Base-by-base conservation (phyloP, 768 basidiomycete genomes). In the Termitomyces sp. region DNA sequence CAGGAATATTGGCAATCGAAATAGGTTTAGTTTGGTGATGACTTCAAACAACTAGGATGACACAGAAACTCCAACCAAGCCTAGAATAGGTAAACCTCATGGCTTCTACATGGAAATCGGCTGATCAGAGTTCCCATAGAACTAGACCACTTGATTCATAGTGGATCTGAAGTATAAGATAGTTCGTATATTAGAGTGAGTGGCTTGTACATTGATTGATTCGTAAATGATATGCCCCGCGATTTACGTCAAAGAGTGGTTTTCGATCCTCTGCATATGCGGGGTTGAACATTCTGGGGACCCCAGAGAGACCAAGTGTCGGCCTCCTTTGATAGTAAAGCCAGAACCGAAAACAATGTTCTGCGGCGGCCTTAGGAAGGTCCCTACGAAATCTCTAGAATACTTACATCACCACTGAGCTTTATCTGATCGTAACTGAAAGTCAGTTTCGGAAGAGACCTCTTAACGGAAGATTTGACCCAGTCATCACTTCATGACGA, bases 41-140 rank as follows among this genome's bases (percentile, higher is more conserved):
- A 42, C 30, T 55, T 49, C 41, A 56, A n/a, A 38, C 31, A 44
- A 51, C 1, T 17, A 19, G 6, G 35, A 53, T 46, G 35, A 44
- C 33, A 52, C 41, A 46, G 19, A 51, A 46, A 38, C 43, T 44
- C n/a, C 26, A 51, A 26, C 28, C 40, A 31, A 46, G 31, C 33
- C 33, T 37, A 30, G 19, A 37, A 46, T 51, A 40, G 43, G 37
- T 33, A 23, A 52, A 50, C 43, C 56, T 48, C 56, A 44, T 46
- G 50, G 44, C 51, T 57, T 57, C 51, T 47, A 26, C 56, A 41
- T 40, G 50, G 50, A 51, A n/a, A 26, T 28, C 50, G 50, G 38
- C 23, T 38, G 49, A 38, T 38, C 37, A 50, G 8, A 49, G 21
- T 35, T 35, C 14, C 14, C 5, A 23, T 23, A 23, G 15, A 49